Conservation (phyloP, 2,329 filamentous ascomycete genomes). For the Eutypa lata region DNA sequence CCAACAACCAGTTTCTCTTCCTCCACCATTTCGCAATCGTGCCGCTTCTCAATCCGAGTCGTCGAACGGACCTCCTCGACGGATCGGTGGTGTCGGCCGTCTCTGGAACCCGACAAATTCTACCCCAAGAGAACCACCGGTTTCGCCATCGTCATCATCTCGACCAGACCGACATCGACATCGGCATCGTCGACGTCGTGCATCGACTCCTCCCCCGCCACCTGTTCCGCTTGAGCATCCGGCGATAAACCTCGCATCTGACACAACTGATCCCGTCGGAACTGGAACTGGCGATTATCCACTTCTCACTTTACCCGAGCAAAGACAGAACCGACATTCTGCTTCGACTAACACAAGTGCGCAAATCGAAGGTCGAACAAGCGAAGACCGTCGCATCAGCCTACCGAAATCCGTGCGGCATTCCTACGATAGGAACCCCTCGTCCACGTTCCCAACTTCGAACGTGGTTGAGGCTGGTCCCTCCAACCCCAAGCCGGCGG, state of each 20-base stretch:
- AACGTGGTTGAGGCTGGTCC: constrained; percentile 21
- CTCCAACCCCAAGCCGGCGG: constrained; percentile 17
- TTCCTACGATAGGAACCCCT: constrained; percentile 50
- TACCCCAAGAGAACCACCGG: constrained; percentile 40
- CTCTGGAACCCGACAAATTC: constrained; percentile 63
- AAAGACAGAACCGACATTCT: constrained; percentile 43
- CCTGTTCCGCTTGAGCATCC: constrained; percentile 48
- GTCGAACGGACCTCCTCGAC: constrained; percentile 32
- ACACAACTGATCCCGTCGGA: constrained; percentile 34
- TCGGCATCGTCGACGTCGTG: constrained; percentile 40
- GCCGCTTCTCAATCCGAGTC: constrained; percentile 24
- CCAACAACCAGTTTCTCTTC: constrained; percentile 26
- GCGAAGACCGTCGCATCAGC: constrained; percentile 47
- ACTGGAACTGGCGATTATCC: constrained; percentile 46
- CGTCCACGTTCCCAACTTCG: constrained; percentile 26
- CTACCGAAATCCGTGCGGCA: constrained; percentile 52
- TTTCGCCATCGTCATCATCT: constrained; percentile 7
- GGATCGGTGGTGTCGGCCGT: constrained; percentile 42
- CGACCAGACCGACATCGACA: constrained; percentile 21
- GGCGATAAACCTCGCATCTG: constrained; percentile 33
- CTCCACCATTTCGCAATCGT: constrained; percentile 44
- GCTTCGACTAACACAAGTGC: constrained; percentile 45
- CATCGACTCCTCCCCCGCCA: constrained; percentile 53
- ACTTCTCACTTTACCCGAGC: constrained; percentile 49
- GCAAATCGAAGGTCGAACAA: constrained; percentile 45